phyloP scores from a whole-genome alignment of 2,329 filamentous ascomycete species.

The Dactylellina haptotyla region DNA sequence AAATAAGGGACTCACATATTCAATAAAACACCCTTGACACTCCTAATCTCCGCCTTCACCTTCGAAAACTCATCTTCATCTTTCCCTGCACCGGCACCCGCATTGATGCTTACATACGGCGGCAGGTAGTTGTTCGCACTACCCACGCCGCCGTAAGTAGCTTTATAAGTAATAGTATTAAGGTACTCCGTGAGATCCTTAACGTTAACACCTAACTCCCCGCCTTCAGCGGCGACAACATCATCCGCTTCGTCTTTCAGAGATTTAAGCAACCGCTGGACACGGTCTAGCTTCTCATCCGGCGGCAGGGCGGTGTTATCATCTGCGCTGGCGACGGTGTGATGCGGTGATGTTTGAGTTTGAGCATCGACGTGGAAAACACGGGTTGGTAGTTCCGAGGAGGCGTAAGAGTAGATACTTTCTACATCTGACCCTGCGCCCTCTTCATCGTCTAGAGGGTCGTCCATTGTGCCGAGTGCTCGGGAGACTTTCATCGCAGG shows the following conservation, averaged over 20 bases:
- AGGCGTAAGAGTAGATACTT: slow-evolving; percentile 58
- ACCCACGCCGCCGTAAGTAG: slow-evolving; percentile 58
- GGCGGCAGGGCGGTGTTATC: slow-evolving; percentile 56
- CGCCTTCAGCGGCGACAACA: slow-evolving; percentile 55
- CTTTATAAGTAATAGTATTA: slow-evolving; percentile 68
- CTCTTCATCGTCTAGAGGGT: slow-evolving; percentile 60
- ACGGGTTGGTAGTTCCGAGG: slow-evolving; percentile 74
- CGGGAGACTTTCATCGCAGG: slow-evolving; percentile 25
- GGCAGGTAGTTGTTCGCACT: slow-evolving; percentile 58
- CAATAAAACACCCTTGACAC: slow-evolving; percentile 80
- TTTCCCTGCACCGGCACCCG: slow-evolving; percentile 66
- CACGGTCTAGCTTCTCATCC: slow-evolving; percentile 56
- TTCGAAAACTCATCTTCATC: slow-evolving; percentile 75
- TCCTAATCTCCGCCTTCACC: slow-evolving; percentile 78
- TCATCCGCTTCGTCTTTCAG: slow-evolving; percentile 57
- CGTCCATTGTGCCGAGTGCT: slow-evolving; percentile 13
- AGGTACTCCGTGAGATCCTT: slow-evolving; percentile 72
- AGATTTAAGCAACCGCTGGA: slow-evolving; percentile 56
- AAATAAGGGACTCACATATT: slow-evolving; percentile 61
- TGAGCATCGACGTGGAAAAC: slow-evolving; percentile 84
- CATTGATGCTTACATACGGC: slow-evolving; percentile 63
- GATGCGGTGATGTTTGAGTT: slow-evolving; percentile 74
- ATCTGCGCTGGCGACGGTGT: slow-evolving; percentile 61
- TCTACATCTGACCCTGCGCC: slow-evolving; percentile 55
- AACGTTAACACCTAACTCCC: slow-evolving; percentile 60